Base-by-base conservation (phyloP, 345 rosid species). In the Pseudoturritis turrita region DNA sequence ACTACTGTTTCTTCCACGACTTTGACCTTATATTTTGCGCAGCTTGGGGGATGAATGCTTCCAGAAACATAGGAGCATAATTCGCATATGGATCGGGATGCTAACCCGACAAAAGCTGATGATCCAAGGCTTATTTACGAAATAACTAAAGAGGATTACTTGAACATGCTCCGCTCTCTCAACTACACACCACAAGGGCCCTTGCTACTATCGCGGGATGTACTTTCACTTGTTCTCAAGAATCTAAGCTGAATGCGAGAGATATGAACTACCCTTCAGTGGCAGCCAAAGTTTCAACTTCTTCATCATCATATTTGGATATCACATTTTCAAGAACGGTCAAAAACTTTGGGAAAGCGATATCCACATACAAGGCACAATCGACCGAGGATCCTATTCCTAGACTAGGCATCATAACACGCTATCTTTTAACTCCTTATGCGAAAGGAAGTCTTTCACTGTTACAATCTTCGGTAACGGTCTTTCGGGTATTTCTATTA, bases 251-350 rank as follows among this genome's bases (percentile, higher is more conserved):
- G 5, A 37, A 70, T 1, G 35, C 62, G 1, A 60, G 26, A 28
- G 83, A 81, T 65, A 56, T 86, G 13, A 84, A 84, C 45, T 84
- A 84, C 68, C 87, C 87, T 9, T 65, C 84, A 10, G 18, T 82
- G 44, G 10, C 76, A n/a, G 71, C 73, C 15, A 3, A 5, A 19
- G 61, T 76, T 39, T 7, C 76, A 12, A 4, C 21, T 7, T 31
- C 1, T 1, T 11, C 31, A 15, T 0, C 82, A 23, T 72, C 79
- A 45, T n/a, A n/a, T n/a, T n/a, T n/a, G n/a, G 44, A 22, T 1
- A 4, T 75, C 14, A 14, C 7, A 6, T 77, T 86, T 31, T 65
- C 45, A 14, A 68, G 87, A 74, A 82, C 82, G 10, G 83, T 83
- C 8, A 83, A 81, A 18, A 86, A 86, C 51, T 87, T 82, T 15